phyloP scores from a whole-genome alignment of 129 eudicot genomes.

The Flaveria trinervia region DNA sequence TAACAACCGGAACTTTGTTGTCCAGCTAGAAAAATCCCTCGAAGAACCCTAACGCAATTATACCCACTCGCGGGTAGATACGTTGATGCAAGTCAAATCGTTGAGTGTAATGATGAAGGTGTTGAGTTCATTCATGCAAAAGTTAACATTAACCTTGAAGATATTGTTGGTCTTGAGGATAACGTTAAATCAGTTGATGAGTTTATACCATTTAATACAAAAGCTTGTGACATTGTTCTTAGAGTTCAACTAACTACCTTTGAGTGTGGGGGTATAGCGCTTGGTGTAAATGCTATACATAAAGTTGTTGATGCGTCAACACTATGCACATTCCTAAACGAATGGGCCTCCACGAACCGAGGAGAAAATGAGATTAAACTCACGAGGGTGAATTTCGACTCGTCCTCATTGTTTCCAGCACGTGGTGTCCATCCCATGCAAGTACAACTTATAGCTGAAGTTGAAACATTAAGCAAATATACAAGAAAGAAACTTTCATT shows the following conservation, averaged over 20 bases:
- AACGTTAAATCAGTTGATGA: background rate
- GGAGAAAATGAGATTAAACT: background rate
- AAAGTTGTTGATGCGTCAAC: background rate
- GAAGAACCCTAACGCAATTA: constrained; percentile 6
- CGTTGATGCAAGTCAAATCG: background rate
- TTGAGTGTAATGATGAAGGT: constrained; percentile 10
- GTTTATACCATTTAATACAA: background rate
- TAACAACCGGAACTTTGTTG: background rate
- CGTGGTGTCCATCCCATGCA: background rate
- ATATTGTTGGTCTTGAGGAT: background rate
- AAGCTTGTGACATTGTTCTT: constrained; percentile 1
- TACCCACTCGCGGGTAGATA: constrained; percentile 29
- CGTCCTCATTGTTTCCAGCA: background rate
- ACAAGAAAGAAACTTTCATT: background rate
- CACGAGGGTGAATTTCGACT: background rate
- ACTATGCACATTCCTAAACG: background rate
- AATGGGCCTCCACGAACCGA: constrained; percentile 10
- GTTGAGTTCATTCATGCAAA: background rate
- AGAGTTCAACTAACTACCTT: constrained; percentile 4
- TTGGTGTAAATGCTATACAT: background rate
- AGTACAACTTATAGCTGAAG: background rate
- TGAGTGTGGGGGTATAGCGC: constrained; percentile 22
- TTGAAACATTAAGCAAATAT: too few species aligned
- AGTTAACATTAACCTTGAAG: background rate
- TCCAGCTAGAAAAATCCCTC: background rate